phyloP scores from a whole-genome alignment of 140 eudicot species.

The Oenanthe javanica region DNA sequence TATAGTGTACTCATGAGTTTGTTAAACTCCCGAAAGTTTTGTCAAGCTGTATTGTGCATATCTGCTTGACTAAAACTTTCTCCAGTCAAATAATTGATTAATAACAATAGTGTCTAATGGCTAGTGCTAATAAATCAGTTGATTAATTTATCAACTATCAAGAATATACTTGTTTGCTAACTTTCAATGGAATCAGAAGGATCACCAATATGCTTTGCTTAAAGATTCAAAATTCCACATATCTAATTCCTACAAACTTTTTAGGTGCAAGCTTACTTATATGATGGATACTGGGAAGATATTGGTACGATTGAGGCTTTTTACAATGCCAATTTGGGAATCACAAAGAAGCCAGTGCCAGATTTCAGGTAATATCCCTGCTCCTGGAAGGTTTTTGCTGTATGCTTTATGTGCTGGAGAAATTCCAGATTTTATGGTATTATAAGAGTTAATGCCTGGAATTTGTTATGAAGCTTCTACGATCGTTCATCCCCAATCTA shows the following conservation, averaged over 20 bases:
- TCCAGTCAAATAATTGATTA: neutral
- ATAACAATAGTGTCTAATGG: neutral
- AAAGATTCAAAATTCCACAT: neutral
- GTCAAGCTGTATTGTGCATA: neutral
- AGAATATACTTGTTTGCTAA: neutral
- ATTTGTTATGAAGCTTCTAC: conserved; percentile 59
- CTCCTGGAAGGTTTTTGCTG: neutral
- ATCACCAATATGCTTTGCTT: neutral
- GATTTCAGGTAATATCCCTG: conserved; percentile 62
- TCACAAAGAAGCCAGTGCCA: conserved; percentile 91
- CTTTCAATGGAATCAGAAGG: neutral
- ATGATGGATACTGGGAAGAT: conserved; percentile 98
- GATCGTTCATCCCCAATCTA: conserved; percentile 95
- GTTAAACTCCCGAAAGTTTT: neutral
- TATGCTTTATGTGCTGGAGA: conserved; percentile 8
- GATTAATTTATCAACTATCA: neutral
- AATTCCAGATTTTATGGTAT: neutral
- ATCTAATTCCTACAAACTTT: conserved; percentile 9
- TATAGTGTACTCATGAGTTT: neutral
- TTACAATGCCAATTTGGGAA: conserved; percentile 91
- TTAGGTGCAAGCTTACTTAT: conserved; percentile 95
- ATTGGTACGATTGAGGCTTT: conserved; percentile 98
- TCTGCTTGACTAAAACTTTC: neutral
- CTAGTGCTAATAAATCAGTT: neutral
- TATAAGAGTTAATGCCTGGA: neutral